Base-by-base conservation (phyloP, 352 stramenopile species). In the Aphanomyces cochlioides region DNA sequence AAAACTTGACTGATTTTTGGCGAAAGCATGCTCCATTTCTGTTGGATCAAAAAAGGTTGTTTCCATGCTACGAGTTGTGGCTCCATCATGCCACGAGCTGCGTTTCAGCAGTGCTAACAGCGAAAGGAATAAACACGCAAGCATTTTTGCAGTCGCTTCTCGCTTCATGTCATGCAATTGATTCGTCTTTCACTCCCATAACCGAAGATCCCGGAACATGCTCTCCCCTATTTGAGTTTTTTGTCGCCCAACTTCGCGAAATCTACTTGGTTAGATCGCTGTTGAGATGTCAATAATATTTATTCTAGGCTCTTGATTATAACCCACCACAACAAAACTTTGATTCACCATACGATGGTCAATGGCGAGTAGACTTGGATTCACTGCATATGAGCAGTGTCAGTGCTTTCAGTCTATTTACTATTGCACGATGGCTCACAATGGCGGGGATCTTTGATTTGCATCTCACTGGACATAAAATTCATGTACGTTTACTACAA, bases 201-300 rank as follows among this genome's bases (percentile, higher is more conserved):
- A 58, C 50, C 17, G 17, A 36, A 58, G 8, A 58, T 28, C 15
- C 19, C 7, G 21, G 17, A 19, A 45, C 21, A 37, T 41, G 10
- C 17, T 61, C 54, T 7, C 54, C 54, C 28, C 40, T 38, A 4
- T 63, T 48, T 53, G 17, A 47, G 13, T 70, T 54, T 28, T 60
- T 63, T 34, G 64, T 70, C 6, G 64, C 64, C 5, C 64, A 70
- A 39, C 28, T 61, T 19, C 48, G 64, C 36, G 64, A 70, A 61
- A 58, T 70, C 12, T 70, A 61, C 21, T 28, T 61, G 19, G 64
- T 70, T 50, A n/a, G 60, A 57, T 13, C 10, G 17, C 54, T 21
- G 19, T 63, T 13, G 41, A 4, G 3, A 67, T 19, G n/a, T 63
- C 47, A 1, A 67, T 37, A 57, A 28, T 28, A 28, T 28, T 67